A percentile compares a stretch with the other conserved stretches of the same genome.
phyloP scores from a whole-genome alignment of 1,284 basidiomycete genomes.

The Lentinula novae-zelandiae region DNA sequence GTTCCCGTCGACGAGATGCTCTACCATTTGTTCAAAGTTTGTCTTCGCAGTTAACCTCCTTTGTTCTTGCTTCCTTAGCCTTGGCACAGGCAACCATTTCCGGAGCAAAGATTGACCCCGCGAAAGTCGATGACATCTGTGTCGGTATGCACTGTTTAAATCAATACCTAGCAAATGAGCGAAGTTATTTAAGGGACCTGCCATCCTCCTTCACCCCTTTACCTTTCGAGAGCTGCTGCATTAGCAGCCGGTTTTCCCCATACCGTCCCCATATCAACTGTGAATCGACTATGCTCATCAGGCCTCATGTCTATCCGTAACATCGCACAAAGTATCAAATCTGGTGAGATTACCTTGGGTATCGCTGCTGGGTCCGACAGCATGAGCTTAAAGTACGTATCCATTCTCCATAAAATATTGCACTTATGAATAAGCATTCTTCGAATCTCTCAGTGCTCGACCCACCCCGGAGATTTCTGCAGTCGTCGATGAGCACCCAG shows the following conservation, averaged over 20 bases:
- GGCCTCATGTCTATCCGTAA: constrained; percentile 83
- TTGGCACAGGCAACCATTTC: constrained; percentile 36
- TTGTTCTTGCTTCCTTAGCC: not conserved
- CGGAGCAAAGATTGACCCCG: constrained; percentile 40
- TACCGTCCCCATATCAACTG: constrained; percentile 71
- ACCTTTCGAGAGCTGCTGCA: constrained; percentile 75
- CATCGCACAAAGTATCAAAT: constrained; percentile 75
- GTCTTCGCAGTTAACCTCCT: not conserved
- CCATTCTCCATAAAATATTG: constrained; percentile 4
- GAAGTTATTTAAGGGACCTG: constrained; percentile 58
- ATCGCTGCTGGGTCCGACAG: constrained; percentile 81
- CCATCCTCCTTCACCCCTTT: constrained; percentile 80
- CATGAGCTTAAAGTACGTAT: constrained; percentile 74
- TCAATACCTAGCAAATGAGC: not conserved
- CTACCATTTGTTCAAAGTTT: constrained; percentile 63
- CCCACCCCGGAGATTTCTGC: constrained; percentile 74
- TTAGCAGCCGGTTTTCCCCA: constrained; percentile 80
- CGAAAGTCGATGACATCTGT: constrained; percentile 76
- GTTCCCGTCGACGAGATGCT: constrained; percentile 71
- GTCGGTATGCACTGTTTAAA: constrained; percentile 50
- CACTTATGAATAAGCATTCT: constrained; percentile 2
- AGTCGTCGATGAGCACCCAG: constrained; percentile 43
- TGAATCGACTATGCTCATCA: constrained; percentile 82
- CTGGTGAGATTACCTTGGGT: constrained; percentile 69
- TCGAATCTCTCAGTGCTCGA: constrained; percentile 49